Conservation (phyloP, 2,329 filamentous ascomycete genomes). For the Lachnum nothofagi region DNA sequence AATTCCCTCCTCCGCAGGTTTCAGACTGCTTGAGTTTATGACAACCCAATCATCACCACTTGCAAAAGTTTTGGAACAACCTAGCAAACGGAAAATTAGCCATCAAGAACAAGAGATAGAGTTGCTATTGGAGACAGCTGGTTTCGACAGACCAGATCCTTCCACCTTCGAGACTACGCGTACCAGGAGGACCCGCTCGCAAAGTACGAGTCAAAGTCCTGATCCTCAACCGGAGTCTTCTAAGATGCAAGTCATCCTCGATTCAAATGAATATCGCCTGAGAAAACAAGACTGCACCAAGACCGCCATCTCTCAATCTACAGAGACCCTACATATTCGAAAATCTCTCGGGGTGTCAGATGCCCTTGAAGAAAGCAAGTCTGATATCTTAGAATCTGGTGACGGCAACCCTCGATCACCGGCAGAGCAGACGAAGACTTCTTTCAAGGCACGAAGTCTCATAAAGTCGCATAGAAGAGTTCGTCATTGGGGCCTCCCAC, state of each 20-base stretch:
- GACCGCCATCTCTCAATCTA: too few relatives aligned
- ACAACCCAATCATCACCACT: neutral
- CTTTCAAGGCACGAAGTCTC: too few relatives aligned
- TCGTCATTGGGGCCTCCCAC: neutral
- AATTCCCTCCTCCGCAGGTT: neutral
- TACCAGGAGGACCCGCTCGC: neutral
- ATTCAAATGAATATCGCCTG: neutral
- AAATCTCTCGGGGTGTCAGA: too few relatives aligned
- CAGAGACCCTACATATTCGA: too few relatives aligned
- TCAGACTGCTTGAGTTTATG: neutral
- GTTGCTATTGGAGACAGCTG: constrained; percentile 4
- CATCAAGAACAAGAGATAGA: neutral
- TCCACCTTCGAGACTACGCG: neutral
- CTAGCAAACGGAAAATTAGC: neutral
- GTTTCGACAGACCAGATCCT: neutral
- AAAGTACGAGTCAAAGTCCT: neutral
- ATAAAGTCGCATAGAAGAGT: neutral
- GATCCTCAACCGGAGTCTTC: neutral
- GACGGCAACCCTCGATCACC: neutral
- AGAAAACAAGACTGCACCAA: neutral
- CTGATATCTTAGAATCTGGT: too few relatives aligned
- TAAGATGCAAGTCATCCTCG: neutral
- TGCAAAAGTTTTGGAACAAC: constrained; percentile 4
- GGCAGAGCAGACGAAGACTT: too few relatives aligned
- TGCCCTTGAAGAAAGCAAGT: too few relatives aligned